Evolutionary conservation across 2,329 filamentous ascomycete genomes (phyloP), one percentile per base, ranked within the genome.

Genomic region (Elsinoe australis): DNA sequence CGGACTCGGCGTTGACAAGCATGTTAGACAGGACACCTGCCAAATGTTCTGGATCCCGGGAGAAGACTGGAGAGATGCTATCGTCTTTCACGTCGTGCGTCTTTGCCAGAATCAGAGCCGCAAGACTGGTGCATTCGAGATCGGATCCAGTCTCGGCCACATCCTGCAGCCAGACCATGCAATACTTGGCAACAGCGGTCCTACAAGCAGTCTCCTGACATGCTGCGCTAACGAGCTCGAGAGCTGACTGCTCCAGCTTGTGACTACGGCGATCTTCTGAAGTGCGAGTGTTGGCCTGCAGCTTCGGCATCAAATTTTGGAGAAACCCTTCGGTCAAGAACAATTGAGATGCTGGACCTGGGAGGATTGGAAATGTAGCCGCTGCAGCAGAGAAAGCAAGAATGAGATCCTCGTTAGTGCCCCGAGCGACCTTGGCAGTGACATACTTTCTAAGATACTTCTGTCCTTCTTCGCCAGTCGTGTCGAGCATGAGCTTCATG

Each of bases 301-400:
- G 84, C 47, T 94, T 71, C 10, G 83, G 79, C 12, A 84, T 82
- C 5, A 96, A 75, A 49, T 79, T 83, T 51, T 80, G 73, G 36
- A 95, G 71, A 59, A 98, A 96, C 2, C 87, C 87, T 55, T 95
- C 87, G 28, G 82, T 88, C 49, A 96, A 76, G 63, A 98, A 95
- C 29, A 96, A 72, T 51, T 80, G 74, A 2, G 86, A 75, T 1
- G 83, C 86, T 34, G 86, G 76, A 49, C 82, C 77, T 2, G 87
- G 84, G 2, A 86, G 80, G 46, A 98, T 77, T 1, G 92, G 89
- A 62, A 98, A 98, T 6, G 94, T 79, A 17, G 82, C 80, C 1
- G 88, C 80, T 4, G 88, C 87, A n/a, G 89, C 88, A 47, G 89
- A 96, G 64, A 95, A 96, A 4, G 89, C 89, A 42, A 92, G 74